Base-by-base conservation (phyloP, 2,329 filamentous ascomycete genomes). In the Colletotrichum siamense region DNA sequence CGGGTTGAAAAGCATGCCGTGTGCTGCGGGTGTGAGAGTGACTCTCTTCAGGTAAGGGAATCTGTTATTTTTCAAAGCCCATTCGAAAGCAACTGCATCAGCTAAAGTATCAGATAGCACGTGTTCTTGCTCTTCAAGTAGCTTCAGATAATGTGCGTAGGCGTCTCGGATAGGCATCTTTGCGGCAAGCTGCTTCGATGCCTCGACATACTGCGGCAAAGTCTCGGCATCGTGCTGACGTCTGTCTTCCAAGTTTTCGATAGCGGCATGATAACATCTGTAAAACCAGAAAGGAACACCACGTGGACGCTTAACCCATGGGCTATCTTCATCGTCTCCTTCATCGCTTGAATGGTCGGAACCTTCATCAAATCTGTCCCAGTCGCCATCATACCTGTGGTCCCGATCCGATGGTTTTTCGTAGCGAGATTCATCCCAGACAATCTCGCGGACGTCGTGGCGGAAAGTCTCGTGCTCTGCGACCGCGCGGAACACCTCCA, bases 1-100 rank as follows among this genome's bases (percentile, higher is more conserved):
- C 1, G 86, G 87, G 1, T 72, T 65, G n/a, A 83, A 82, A 0
- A 83, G 73, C 59, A 80, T 78, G 0, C 85, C 85, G 76, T 88
- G 86, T 1, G 85, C 79, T 3, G 85, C 84, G 8, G 83, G 83
- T 5, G 87, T 87, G 15, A 88, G 72, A 0, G 80, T 86, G 10
- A 89, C 78, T 59, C 81, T 82, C 39, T 72, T 80, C 4, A 88
- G 78, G 4, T 79, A 79, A 0, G 84, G 82, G 59, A 88, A 86
- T 5, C 78, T 81, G 34, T n/a, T 10, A 6, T 52, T 62, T 13
- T 77, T 57, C 4, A 87, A 32, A 4, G 80, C 84, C 57, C 83
- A 81, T 16, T 80, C 67, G 3, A 88, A 80, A 7, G 81, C 85
- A 12, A 78, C 65, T 4, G 78, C 73, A 68, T 88, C 83, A 6